These are phyloP conservation scores for Colletotrichum spinosum DNA, from an alignment of 2,329 filamentous ascomycete genomes.

Conservation along the genomic window DNA sequence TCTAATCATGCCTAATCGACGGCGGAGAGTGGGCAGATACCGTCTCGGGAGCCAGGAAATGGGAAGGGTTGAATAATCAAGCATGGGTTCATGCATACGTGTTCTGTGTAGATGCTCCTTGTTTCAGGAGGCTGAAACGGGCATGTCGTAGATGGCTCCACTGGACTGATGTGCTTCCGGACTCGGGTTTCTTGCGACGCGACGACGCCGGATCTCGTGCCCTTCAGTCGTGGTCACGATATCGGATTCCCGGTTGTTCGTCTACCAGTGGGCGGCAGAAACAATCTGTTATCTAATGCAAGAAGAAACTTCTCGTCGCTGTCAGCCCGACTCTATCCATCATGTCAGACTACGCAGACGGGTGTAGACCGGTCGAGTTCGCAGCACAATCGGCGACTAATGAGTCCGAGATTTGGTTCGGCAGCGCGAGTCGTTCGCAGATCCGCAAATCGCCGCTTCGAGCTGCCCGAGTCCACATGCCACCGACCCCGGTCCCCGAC, in stretches of 20 bases:
- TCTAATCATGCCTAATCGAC: slow-evolving; percentile 2
- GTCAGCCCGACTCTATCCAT: no score
- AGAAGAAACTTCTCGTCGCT: no score
- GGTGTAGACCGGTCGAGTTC: no score
- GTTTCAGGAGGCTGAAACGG: slow-evolving; percentile 37
- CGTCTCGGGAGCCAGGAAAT: neutral
- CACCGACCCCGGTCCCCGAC: neutral
- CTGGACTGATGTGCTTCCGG: slow-evolving; percentile 6
- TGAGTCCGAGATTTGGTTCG: no score
- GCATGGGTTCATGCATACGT: slow-evolving; percentile 18
- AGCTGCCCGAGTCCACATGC: slow-evolving; percentile 2
- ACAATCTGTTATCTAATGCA: no score
- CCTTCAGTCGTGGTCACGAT: no score
- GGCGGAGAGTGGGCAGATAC: slow-evolving; percentile 15
- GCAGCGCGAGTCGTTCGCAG: slow-evolving; percentile 13
- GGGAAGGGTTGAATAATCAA: neutral
- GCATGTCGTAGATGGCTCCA: neutral
- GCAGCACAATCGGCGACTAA: no score
- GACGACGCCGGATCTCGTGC: no score
- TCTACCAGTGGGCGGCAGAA: no score
- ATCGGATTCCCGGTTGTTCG: no score
- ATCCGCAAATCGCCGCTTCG: slow-evolving; percentile 31
- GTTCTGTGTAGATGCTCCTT: slow-evolving; percentile 20
- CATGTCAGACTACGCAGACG: no score
- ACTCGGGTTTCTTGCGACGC: neutral